Base-by-base conservation (phyloP, 331 rosid species). In the Arachis monticola region DNA sequence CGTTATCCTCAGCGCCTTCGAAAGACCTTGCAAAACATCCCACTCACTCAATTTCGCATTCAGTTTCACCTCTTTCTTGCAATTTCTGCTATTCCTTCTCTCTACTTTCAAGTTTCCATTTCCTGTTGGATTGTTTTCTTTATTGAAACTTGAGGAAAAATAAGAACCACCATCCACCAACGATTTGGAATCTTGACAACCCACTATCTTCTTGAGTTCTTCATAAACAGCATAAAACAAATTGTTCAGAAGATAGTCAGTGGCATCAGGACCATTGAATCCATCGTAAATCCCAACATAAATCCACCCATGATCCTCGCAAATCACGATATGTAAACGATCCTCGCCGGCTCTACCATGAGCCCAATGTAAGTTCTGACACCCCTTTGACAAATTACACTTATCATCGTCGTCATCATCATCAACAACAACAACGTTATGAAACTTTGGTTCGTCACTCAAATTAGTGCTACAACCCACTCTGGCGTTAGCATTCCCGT, bases 241-340 rank as follows among this genome's bases (percentile, higher is more conserved):
- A 79, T 88, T 88, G 8, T 90, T 66, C 11, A 87, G 84, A 64
- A 93, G 85, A 75, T 71, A 89, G 82, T 93, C 96, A 47, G 98
- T 87, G 6, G 98, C 97, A 83, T 88, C 98, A 30, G 97, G 97
- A 30, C 98, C 98, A 62, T 89, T 91, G 17, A 93, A 93, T 30
- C 98, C 98, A 70, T 91, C 98, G 72, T 91, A 93, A 68, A 93
- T 91, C 35, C 97, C 98, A 2, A 89, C 97, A 6, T 81, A 91
- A 73, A 88, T 85, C 98, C 94, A 91, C 11, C 86, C 94, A 50
- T 85, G 85, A 22, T 87, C 84, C 79, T 93, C 98, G 0, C 93
- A 93, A 8, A 91, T 80, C 80, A 91, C 94, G 8, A 93, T 68
- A 60, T 93, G 98, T 51, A 91, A 83, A 66, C 94, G 81, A 68